Evolutionary conservation across 2,329 filamentous ascomycete species (phyloP).

Genomic region (Talaromyces sp.): DNA sequence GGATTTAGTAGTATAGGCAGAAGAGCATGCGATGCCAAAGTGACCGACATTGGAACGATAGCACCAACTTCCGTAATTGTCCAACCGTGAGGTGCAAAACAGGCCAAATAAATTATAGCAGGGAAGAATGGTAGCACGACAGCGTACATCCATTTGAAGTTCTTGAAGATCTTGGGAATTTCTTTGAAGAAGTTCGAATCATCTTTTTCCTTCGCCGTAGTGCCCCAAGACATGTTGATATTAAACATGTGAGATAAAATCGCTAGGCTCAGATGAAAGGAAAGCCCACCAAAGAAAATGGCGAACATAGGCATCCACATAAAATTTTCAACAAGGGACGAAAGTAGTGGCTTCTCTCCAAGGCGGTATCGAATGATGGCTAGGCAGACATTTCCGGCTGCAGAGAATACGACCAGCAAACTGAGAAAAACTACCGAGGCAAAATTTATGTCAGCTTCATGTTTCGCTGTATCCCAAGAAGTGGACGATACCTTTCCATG

Average conservation of each 20-base stretch:
- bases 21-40: constrained; percentile 21
- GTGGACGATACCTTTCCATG: constrained; percentile 59
- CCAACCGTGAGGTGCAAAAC: constrained; percentile 37
- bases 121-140: constrained; percentile 23
- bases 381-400: constrained; percentile 58
- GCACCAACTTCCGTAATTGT: constrained; percentile 32
- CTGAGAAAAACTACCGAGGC: constrained; percentile 21
- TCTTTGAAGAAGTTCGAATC: constrained; percentile 83
- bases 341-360: constrained; percentile 51
- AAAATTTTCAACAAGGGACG: constrained; percentile 54
- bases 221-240: constrained; percentile 82
- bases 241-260: constrained; percentile 79
- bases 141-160: constrained; percentile 69
- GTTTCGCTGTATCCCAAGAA: constrained; percentile 27
- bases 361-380: constrained; percentile 63
- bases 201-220: constrained; percentile 71
- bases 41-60: constrained; percentile 23
- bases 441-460: neutral
- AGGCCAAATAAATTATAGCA: constrained; percentile 30
- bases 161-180: constrained; percentile 71
- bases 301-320: constrained; percentile 63
- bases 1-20: constrained; percentile 23
- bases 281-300: constrained; percentile 71
- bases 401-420: constrained; percentile 64
- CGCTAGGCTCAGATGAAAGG: constrained; percentile 73